Evolutionary conservation across 2,329 filamentous ascomycete species (phyloP).

Genomic region (Aspergillus persii): DNA sequence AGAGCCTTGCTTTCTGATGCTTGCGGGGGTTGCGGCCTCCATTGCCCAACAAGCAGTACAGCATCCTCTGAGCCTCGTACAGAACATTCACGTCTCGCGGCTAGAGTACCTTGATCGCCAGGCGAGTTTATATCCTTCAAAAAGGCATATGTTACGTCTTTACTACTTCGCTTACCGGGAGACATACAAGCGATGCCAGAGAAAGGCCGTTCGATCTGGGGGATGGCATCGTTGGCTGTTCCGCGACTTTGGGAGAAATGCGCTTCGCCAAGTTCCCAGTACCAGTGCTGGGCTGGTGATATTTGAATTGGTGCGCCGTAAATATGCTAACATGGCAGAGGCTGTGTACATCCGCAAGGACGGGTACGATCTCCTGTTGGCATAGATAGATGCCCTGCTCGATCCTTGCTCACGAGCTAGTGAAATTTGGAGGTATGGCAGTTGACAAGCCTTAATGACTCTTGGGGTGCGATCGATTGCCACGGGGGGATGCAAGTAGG

Average conservation of each 20-base stretch:
- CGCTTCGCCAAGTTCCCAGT: slow-evolving; percentile 60
- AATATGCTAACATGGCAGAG: slow-evolving; percentile 56
- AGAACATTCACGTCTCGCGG: slow-evolving; percentile 59
- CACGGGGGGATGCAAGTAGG: too few relatives aligned
- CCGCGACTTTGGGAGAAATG: slow-evolving; percentile 55
- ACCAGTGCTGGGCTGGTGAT: slow-evolving; percentile 64
- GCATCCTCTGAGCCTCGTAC: slow-evolving; percentile 59
- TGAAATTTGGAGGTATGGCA: background rate
- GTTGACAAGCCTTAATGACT: too few relatives aligned
- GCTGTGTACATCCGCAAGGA: slow-evolving; percentile 56
- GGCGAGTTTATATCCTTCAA: slow-evolving; percentile 42
- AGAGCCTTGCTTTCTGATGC: slow-evolving; percentile 60
- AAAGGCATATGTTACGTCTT: slow-evolving; percentile 47
- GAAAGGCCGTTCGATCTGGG: slow-evolving; percentile 50
- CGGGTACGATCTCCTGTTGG: slow-evolving; percentile 61
- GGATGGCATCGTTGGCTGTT: slow-evolving; percentile 59
- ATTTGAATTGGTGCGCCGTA: slow-evolving; percentile 62
- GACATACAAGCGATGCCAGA: slow-evolving; percentile 55
- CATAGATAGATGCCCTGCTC: slow-evolving; percentile 27
- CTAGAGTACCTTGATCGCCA: slow-evolving; percentile 60
- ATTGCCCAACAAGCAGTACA: slow-evolving; percentile 58
- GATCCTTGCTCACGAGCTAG: background rate
- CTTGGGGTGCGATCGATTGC: too few relatives aligned
- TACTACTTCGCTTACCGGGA: slow-evolving; percentile 62
- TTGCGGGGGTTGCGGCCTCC: slow-evolving; percentile 59